phyloP scores from a whole-genome alignment of 2,329 filamentous ascomycete species.

The Lasiodiplodia sp. region DNA sequence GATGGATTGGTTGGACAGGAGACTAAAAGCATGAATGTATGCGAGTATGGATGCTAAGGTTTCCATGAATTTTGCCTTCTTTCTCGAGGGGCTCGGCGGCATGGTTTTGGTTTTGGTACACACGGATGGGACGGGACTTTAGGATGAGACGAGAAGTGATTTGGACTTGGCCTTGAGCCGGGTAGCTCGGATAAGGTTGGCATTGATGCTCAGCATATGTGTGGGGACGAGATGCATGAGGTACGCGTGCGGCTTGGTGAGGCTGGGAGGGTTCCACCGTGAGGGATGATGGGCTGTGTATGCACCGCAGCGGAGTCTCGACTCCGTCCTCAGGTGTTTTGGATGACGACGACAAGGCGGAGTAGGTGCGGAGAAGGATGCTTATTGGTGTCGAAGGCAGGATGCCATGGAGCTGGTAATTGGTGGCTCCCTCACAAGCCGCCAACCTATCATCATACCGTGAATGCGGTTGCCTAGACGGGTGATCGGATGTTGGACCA shows the following conservation, averaged over 20 bases:
- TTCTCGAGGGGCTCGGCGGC: neutral
- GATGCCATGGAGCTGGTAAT: no score
- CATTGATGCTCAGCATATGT: no score
- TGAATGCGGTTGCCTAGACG: neutral
- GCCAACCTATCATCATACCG: no score
- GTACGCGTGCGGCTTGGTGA: no score
- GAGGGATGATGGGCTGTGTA: neutral
- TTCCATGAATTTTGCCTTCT: neutral
- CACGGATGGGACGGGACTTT: no score
- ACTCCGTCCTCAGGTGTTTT: neutral
- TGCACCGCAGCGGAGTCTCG: neutral
- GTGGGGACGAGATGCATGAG: no score
- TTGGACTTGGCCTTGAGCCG: neutral
- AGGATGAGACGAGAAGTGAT: no score
- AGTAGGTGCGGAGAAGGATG: neutral
- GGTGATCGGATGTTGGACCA: neutral
- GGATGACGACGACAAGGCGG: neutral
- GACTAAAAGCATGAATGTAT: neutral
- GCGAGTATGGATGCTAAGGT: neutral
- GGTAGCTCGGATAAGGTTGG: neutral
- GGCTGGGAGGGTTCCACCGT: neutral
- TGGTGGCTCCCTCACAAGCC: no score
- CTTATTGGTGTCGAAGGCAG: neutral
- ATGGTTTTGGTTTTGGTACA: no score
- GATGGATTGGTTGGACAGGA: neutral